Percentiles rank a stretch among this genome's conserved stretches.
Evolutionary conservation across 2,329 filamentous ascomycete genomes (phyloP).

Genomic region (Penicillium hesseltinei): DNA sequence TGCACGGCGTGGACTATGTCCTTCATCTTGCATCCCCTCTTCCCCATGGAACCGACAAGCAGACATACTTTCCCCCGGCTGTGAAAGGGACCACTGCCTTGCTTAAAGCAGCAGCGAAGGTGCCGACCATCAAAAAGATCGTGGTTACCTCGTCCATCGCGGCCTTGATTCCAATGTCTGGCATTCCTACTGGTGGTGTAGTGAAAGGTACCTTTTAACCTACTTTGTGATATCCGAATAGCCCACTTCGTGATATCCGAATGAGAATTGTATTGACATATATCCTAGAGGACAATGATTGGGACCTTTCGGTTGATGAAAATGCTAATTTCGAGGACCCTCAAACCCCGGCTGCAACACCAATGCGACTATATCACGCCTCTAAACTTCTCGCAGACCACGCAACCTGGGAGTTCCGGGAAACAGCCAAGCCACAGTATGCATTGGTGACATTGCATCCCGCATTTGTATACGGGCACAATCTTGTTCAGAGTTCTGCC

Average conservation of each 20-base stretch:
- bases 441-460: conserved; percentile 26
- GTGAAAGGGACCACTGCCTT: conserved; percentile 21
- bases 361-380: conserved; percentile 23
- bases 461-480: conserved; percentile 22
- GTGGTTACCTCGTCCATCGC: conserved; percentile 25
- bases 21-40: conserved; percentile 29
- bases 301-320: conserved; percentile 21
- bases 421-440: conserved; percentile 17
- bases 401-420: conserved; percentile 21
- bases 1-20: conserved; percentile 25
- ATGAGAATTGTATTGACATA: not conserved
- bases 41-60: conserved; percentile 15
- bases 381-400: conserved; percentile 28
- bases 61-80: conserved; percentile 23
- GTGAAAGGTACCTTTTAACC: conserved; percentile 15
- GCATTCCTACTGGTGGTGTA: conserved; percentile 19
- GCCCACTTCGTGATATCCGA: too few relatives aligned
- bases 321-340: conserved; percentile 14
- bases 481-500: conserved; percentile 20
- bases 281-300: conserved; percentile 22
- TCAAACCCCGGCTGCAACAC: conserved; percentile 7
- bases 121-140: conserved; percentile 24
- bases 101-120: conserved; percentile 18
- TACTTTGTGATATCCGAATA: too few relatives aligned
- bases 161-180: conserved; percentile 17